These are phyloP conservation scores for Coniochaeta ligniaria DNA, from an alignment of 2,329 filamentous ascomycete species.

Conservation along the genomic window DNA sequence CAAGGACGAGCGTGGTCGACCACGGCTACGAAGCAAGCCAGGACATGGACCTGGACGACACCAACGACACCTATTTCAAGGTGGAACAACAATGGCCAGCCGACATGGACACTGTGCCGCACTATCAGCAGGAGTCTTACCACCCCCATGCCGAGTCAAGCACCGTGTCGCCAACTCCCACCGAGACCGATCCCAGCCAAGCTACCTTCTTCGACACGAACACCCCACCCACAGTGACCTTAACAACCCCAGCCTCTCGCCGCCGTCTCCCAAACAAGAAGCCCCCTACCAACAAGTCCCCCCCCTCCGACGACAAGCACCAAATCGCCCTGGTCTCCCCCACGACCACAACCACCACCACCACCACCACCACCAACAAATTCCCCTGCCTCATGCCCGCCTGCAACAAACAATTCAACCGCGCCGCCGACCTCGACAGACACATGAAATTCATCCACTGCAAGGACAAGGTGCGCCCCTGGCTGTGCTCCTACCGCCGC, in stretches of 20 bases:
- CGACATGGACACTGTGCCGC: background rate
- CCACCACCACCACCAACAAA: constrained; percentile 1
- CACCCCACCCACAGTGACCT: background rate
- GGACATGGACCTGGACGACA: background rate
- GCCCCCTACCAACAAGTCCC: background rate
- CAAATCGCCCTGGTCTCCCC: too few relatives aligned
- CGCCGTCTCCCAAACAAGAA: background rate
- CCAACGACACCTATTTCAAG: background rate
- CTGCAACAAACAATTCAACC: constrained; percentile 41
- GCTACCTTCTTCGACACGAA: background rate
- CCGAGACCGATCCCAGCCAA: background rate
- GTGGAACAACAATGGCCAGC: background rate
- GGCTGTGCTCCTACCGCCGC: constrained; percentile 40
- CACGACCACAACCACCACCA: background rate
- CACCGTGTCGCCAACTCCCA: background rate
- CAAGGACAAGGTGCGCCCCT: constrained; percentile 29
- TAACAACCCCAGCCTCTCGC: background rate
- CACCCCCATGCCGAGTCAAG: background rate
- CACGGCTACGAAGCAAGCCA: background rate
- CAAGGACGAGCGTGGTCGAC: background rate
- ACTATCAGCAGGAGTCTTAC: background rate
- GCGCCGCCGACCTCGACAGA: constrained; percentile 46
- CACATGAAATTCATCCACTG: constrained; percentile 44
- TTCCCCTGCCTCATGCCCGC: constrained; percentile 29
- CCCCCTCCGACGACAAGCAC: background rate